Evolutionary conservation across 2,329 filamentous ascomycete genomes (phyloP).

Genomic region (Tolypocladium ophioglossoides): DNA sequence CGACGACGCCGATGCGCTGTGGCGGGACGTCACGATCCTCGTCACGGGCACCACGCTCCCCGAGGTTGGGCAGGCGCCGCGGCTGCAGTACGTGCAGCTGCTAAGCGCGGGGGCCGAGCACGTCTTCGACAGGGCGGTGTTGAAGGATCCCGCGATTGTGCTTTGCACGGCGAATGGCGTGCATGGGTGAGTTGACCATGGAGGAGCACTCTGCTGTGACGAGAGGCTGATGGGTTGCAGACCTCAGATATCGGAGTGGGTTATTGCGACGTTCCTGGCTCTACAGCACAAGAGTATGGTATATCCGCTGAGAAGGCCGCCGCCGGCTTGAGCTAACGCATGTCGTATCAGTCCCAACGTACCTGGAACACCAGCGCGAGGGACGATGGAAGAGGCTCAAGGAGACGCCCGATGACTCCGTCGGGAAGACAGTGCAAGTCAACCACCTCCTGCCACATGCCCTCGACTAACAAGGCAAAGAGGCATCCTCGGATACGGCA

Average conservation of each 20-base stretch:
- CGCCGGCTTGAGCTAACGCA: background rate
- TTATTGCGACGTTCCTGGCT: background rate
- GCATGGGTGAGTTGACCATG: background rate
- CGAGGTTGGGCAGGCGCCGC: background rate
- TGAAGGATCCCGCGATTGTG: background rate
- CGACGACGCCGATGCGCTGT: background rate
- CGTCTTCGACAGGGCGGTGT: background rate
- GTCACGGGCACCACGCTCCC: background rate
- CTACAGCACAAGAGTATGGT: background rate
- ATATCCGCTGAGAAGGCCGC: background rate
- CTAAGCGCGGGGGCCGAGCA: background rate
- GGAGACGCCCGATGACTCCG: background rate
- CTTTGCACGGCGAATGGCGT: background rate
- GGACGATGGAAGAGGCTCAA: background rate
- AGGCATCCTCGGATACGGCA: constrained; percentile 43
- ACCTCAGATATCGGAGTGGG: background rate
- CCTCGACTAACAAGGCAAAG: constrained; percentile 12
- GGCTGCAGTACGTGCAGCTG: background rate
- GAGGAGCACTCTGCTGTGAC: background rate
- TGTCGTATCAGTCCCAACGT: background rate
- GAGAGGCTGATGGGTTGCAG: background rate
- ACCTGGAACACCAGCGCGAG: background rate
- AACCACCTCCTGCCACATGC: too few species aligned
- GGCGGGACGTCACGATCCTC: background rate
- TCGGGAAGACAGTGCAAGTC: background rate